phyloP scores from a whole-genome alignment of 2,329 filamentous ascomycete species.

The Paecilomyces niveus region DNA sequence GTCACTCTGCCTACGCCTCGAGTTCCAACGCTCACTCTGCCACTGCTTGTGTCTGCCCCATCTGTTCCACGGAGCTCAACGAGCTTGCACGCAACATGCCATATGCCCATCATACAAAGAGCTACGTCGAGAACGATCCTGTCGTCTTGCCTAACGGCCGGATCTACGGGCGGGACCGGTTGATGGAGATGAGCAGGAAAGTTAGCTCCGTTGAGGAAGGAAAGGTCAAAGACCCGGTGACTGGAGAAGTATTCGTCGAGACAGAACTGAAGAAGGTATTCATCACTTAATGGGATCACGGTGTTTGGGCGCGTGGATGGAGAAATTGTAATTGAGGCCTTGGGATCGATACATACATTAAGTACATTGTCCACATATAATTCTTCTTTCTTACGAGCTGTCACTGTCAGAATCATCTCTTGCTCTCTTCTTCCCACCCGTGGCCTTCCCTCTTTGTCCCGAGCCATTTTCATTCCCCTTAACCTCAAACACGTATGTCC shows the following conservation, averaged over 20 bases:
- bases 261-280: conserved; percentile 76
- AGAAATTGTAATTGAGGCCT: not conserved
- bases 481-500: conserved; percentile 40
- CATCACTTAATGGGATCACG: conserved; percentile 59
- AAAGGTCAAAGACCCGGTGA: conserved; percentile 70
- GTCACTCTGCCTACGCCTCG: conserved; percentile 62
- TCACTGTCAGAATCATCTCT: conserved; percentile 26
- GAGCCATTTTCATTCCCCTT: conserved; percentile 16
- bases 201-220: conserved; percentile 57
- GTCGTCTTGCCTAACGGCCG: conserved; percentile 80
- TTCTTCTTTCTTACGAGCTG: conserved; percentile 16
- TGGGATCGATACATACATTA: not conserved
- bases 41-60: conserved; percentile 77
- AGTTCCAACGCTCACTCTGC: conserved; percentile 48
- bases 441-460: conserved; percentile 7
- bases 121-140: conserved; percentile 80
- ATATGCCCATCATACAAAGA: conserved; percentile 92
- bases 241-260: conserved; percentile 58
- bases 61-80: conserved; percentile 93
- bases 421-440: conserved; percentile 27
- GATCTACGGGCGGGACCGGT: conserved; percentile 69
- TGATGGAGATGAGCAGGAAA: conserved; percentile 74
- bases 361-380: too few species aligned
- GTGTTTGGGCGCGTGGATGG: too few species aligned
- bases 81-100: conserved; percentile 81